Percentiles rank a stretch among this genome's conserved stretches.
Conservation (phyloP, 2,329 filamentous ascomycete species). For the Xylaria sp. region DNA sequence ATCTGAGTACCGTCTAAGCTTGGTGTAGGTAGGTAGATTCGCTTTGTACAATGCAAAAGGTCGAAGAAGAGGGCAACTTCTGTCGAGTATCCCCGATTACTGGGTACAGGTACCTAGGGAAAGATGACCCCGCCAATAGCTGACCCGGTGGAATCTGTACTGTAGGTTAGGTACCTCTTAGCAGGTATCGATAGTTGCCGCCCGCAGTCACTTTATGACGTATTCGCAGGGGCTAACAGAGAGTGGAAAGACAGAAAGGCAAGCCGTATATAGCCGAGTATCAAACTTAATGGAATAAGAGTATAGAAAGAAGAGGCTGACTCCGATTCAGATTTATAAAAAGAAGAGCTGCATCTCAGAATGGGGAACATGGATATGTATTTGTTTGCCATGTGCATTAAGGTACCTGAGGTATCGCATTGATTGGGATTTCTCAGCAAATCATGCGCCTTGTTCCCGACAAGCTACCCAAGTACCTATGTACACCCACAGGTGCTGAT, state of each 20-base stretch:
- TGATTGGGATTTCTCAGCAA: conserved; percentile 35
- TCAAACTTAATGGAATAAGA: neutral
- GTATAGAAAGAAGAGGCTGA: neutral
- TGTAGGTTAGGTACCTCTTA: neutral
- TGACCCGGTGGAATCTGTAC: neutral
- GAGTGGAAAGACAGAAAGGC: conserved; percentile 2
- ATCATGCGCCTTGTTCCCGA: conserved; percentile 27
- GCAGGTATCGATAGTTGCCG: neutral
- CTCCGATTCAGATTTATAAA: neutral
- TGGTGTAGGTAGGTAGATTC: neutral
- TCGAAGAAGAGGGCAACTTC: conserved; percentile 9
- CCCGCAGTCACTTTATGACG: conserved; percentile 25
- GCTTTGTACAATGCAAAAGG: no score
- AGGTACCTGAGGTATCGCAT: conserved; percentile 21
- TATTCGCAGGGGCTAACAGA: conserved; percentile 7
- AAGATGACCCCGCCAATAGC: conserved; percentile 31
- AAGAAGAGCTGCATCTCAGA: neutral
- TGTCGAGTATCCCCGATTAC: neutral
- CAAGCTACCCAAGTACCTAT: conserved; percentile 8
- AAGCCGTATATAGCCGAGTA: conserved; percentile 11
- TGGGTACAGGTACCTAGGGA: conserved; percentile 8
- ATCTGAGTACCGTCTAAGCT: neutral
- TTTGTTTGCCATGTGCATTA: conserved; percentile 13
- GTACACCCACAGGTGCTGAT: neutral
- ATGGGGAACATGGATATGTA: neutral